Base-by-base conservation (phyloP, 148 eudicot species). In the Camellia granthamiana region DNA sequence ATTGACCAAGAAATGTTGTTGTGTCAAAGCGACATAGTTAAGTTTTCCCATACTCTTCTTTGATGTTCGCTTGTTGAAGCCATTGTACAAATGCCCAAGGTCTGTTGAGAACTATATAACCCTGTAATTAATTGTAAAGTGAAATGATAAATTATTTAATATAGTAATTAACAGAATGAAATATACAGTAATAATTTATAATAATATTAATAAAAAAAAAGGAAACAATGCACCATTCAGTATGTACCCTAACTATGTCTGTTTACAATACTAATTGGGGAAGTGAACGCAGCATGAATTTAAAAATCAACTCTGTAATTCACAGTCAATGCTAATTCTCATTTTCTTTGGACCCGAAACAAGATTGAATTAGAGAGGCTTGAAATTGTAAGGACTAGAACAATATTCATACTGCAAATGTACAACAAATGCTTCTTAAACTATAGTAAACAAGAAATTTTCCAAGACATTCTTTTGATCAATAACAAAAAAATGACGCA, bases 51-150 rank as follows among this genome's bases (percentile, higher is more conserved):
- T 91, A 95, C 99, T 97, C 99, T 90, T 97, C 99, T 83, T 97
- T 87, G 73, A 97, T 94, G 83, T 97, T 87, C 69, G 99, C 93
- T 87, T 94, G 93, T 84, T 89, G 86, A 86, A 97, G 96, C 99
- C 99, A 97, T 74, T 97, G 99, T 15, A 97, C 99, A 85, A 97
- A 97, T 64, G 99, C 99, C 98, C 98, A 94, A 77, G 99, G 99
- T 85, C 99, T 92, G 83, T 97, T 97, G 60, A 97, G 94, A 74
- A 97, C 99, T 81, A 97, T 92, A 86, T 97, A 94, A 71, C 99
- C 99, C 99, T 96, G 86, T 63, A 78, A 72, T 47, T 47, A 47
- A 47, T 76, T 14, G 77, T 16, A 19, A 51, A 67, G 71, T 41
- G 54, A 72, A 65, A 76, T 77, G 74, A 61, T 58, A 2, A 74